Base-by-base conservation (phyloP, 2,329 filamentous ascomycete species). In the Nothopassalora personata region DNA sequence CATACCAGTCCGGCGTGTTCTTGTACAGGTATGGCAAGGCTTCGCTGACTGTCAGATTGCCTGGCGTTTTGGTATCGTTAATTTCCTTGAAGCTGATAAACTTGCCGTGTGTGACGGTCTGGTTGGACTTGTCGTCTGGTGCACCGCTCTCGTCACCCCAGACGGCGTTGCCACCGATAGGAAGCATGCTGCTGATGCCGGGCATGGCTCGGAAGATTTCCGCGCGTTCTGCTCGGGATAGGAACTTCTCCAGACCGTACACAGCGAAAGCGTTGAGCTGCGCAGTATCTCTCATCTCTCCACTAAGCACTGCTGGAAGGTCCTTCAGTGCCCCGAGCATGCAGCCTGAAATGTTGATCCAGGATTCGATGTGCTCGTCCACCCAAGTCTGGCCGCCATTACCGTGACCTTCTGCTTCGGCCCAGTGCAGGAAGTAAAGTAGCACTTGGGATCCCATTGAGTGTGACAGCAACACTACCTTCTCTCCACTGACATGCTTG, bases 311-410 rank as follows among this genome's bases (percentile, higher is more conserved):
- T 0, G 94, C 93, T 0, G 94, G 90, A 36, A 97, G 77, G 59
- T 89, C 93, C 76, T 99, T 99, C 59, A 91, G 81, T 1, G 94
- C 91, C 13, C 94, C 94, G 5, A 99, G 86, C 93, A 99, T 97
- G 75, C 93, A 99, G 5, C 94, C 94, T 66, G 89, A 94, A 68
- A 99, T 91, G 73, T 99, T 99, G 78, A 99, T 95, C 92, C 95
- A 99, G 2, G 90, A 89, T 65, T 95, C 94, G 54, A 99, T 81
- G 70, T 97, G 83, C 18, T 82, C 83, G 60, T 99, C 92, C 0
- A 99, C 93, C 94, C 94, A 99, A 55, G 85, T 83, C 39, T 87
- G 81, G 1, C 94, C 93, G 1, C 91, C 93, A 19, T 85, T 85
- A 4, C 94, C 94, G 63, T 86, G 78, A 5, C 90, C 90, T 55